Base-by-base conservation (phyloP, 768 basidiomycete genomes). In the Melanogaster broomeanus region DNA sequence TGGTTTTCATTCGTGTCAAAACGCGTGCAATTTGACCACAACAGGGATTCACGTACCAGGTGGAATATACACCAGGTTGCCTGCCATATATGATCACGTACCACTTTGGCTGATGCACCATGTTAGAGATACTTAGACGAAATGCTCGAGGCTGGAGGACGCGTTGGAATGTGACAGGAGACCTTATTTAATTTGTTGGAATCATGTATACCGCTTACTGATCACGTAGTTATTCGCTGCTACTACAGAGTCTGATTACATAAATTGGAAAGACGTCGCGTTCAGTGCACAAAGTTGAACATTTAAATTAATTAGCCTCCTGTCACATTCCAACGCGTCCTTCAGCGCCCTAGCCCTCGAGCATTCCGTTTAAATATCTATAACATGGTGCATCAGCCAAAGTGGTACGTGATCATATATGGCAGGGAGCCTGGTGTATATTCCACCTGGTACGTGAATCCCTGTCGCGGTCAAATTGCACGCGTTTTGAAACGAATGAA, bases 361-460 rank as follows among this genome's bases (percentile, higher is more conserved):
- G 4, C 41, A 12, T 11, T 25, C 7, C 28, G n/a, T 40, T 10
- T 19, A 11, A 15, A 28, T 40, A 31, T 24, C 35, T 46, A 22
- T 34, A 10, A 43, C 39, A 62, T 60, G 56, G 58, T 53, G 9
- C 3, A 58, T 51, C 49, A 61, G 35, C 53, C 40, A 52, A 69
- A 59, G 44, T 67, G 57, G 56, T 61, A 70, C 38, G 70, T 53
- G 15, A 68, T 72, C 10, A 61, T 53, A 25, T 38, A 51, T 48
- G 70, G 72, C 18, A 58, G n/a, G 13, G 18, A 53, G 6, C 63
- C 64, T 13, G 66, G 72, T 6, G 58, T 72, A 22, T 72, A 67
- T 55, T n/a, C 59, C 11, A 65, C 41, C 45, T 64, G 59, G 64
- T 62, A 38, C 34, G 65, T 63, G 8, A 25, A 49, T 43, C 21